Percentiles rank a stretch among this genome's conserved stretches.
Evolutionary conservation across 139 green algal species (phyloP).

Genomic region (Nannochloris sp.): DNA sequence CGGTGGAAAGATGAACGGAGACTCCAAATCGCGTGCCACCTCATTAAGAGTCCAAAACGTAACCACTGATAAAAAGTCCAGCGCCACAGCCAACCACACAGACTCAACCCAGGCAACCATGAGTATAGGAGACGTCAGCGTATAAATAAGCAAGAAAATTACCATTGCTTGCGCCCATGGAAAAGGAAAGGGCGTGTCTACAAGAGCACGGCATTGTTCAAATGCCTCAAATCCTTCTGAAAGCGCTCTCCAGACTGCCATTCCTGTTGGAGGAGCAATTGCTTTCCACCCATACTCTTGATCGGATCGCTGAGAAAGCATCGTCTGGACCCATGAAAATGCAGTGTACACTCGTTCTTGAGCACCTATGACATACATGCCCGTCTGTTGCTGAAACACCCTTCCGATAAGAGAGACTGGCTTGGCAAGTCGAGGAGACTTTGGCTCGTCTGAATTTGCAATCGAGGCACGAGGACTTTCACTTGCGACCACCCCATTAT

Average conservation of each 20-base stretch:
- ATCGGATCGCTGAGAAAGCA: conserved; percentile 1
- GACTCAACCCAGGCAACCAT: conserved; percentile 23
- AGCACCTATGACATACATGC: conserved; percentile 13
- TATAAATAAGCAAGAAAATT: conserved; percentile 34
- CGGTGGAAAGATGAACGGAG: conserved; percentile 41
- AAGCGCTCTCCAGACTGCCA: conserved; percentile 6
- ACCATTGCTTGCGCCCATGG: conserved; percentile 48
- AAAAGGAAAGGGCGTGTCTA: conserved; percentile 60
- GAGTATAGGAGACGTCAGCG: conserved; percentile 31
- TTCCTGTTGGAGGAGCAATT: conserved; percentile 20
- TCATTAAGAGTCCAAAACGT: conserved; percentile 45
- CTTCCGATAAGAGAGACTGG: background rate
- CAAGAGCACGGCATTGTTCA: conserved; percentile 27
- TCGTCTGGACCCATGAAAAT: conserved; percentile 20
- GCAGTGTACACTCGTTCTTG: conserved; percentile 17
- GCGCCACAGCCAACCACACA: conserved; percentile 15
- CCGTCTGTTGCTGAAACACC: background rate
- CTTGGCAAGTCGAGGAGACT: background rate
- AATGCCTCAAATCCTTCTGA: conserved; percentile 15
- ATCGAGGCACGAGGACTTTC: no score
- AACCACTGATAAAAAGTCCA: conserved; percentile 7
- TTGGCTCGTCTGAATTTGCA: background rate
- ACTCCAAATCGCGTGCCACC: conserved; percentile 36
- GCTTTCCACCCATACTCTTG: conserved; percentile 16
- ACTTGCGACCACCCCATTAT: no score